Evolutionary conservation across 768 basidiomycete species (phyloP).

Genomic region (Boletus sensibilis): DNA sequence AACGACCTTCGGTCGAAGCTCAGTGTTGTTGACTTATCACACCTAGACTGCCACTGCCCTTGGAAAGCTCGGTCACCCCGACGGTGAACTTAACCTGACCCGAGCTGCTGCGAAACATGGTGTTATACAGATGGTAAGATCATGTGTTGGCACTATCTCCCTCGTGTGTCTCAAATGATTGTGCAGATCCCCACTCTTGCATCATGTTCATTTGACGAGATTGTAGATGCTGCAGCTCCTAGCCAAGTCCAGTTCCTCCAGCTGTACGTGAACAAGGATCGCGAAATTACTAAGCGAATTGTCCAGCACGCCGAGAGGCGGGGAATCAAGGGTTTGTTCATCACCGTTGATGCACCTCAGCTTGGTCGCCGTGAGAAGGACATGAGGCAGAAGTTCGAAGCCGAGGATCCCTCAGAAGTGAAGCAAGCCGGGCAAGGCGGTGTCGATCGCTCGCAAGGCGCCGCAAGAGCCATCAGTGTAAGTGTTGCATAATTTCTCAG

Average conservation of each 20-base stretch:
- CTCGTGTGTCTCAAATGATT: neutral
- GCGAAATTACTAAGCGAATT: conserved; percentile 77
- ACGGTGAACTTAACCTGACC: conserved; percentile 90
- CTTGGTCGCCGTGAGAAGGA: conserved; percentile 94
- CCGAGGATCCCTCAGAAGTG: conserved; percentile 48
- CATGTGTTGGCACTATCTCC: neutral
- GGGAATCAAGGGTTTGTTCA: conserved; percentile 91
- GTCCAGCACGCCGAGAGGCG: conserved; percentile 89
- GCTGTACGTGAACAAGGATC: conserved; percentile 88
- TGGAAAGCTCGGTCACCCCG: conserved; percentile 93
- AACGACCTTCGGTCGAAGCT: neutral
- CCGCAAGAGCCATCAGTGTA: conserved; percentile 90
- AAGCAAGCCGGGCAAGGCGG: conserved; percentile 46
- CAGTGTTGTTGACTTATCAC: conserved; percentile 6
- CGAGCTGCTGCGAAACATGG: conserved; percentile 80
- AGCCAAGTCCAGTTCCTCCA: conserved; percentile 86
- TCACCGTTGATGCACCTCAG: conserved; percentile 97
- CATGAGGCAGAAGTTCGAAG: conserved; percentile 96
- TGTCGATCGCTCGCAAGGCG: conserved; percentile 85
- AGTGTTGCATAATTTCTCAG: conserved; percentile 19
- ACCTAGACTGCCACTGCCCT: conserved; percentile 75
- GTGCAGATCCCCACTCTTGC: conserved; percentile 90
- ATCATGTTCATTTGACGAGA: conserved; percentile 94
- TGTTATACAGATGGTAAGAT: conserved; percentile 67
- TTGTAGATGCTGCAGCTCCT: conserved; percentile 80